phyloP scores from a whole-genome alignment of 202 grass and related monocot species.

The Tripidium arundinaceum region DNA sequence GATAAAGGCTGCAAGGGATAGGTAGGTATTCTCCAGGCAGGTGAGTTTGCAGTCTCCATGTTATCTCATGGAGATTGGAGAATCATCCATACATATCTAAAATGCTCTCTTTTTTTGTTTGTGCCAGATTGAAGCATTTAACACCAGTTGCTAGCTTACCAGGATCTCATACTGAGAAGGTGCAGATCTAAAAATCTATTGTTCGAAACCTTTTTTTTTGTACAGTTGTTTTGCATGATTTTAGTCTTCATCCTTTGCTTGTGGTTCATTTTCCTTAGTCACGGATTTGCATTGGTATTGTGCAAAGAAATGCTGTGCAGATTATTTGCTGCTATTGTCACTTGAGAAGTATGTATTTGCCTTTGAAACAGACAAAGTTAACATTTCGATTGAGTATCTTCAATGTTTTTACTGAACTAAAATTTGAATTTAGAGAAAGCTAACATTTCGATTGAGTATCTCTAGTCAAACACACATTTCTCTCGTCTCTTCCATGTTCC shows the following conservation, averaged over 20 bases:
- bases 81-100: background rate
- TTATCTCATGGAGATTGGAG: background rate
- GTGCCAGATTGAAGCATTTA: constrained; percentile 41
- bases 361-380: background rate
- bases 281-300: background rate
- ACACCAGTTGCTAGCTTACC: constrained; percentile 33
- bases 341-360: constrained; percentile 16
- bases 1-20: constrained; percentile 67
- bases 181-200: background rate
- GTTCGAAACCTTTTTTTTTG: background rate
- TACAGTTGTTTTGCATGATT: constrained; percentile 7
- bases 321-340: constrained; percentile 11
- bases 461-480: background rate
- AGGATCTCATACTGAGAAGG: constrained; percentile 38
- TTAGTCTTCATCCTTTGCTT: background rate
- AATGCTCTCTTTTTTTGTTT: constrained; percentile 31
- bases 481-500: background rate
- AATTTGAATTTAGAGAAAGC: background rate
- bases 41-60: constrained; percentile 37
- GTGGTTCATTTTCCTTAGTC: background rate
- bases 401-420: background rate
- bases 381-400: constrained; percentile 7
- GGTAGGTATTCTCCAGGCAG: constrained; percentile 48
- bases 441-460: background rate
- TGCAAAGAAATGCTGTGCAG: background rate